Conservation (phyloP, 2,329 filamentous ascomycete species). For the Penicillium corylophilum region DNA sequence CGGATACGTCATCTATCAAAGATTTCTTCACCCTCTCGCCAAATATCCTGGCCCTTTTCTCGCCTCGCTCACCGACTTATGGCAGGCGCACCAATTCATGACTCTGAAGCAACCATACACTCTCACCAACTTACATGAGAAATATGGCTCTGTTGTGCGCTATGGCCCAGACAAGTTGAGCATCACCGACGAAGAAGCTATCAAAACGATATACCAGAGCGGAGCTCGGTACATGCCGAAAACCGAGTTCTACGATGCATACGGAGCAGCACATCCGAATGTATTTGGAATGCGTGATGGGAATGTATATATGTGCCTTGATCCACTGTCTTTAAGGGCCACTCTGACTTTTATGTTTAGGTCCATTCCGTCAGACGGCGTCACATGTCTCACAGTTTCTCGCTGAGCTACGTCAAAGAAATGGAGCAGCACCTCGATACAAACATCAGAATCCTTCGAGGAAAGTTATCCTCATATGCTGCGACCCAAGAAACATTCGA, state of each 20-base stretch:
- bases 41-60: conserved; percentile 32
- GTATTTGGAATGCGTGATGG: conserved; percentile 37
- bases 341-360: background rate
- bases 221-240: conserved; percentile 31
- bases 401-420: conserved; percentile 33
- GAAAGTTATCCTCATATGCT: conserved; percentile 18
- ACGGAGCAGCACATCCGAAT: conserved; percentile 31
- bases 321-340: background rate
- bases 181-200: conserved; percentile 28
- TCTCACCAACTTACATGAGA: conserved; percentile 26
- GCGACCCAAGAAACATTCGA: conserved; percentile 24
- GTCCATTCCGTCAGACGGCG: conserved; percentile 8
- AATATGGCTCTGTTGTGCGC: conserved; percentile 29
- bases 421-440: conserved; percentile 37
- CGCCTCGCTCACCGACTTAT: conserved; percentile 34
- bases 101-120: conserved; percentile 21
- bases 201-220: conserved; percentile 31
- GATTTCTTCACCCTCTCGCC: conserved; percentile 29
- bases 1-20: conserved; percentile 4
- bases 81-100: conserved; percentile 29
- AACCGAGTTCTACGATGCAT: conserved; percentile 38
- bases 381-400: conserved; percentile 36
- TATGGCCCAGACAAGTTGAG: conserved; percentile 34
- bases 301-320: background rate
- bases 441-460: conserved; percentile 30